Base-by-base conservation (phyloP, 139 green algal genomes). In the Dunaliella sp. region DNA sequence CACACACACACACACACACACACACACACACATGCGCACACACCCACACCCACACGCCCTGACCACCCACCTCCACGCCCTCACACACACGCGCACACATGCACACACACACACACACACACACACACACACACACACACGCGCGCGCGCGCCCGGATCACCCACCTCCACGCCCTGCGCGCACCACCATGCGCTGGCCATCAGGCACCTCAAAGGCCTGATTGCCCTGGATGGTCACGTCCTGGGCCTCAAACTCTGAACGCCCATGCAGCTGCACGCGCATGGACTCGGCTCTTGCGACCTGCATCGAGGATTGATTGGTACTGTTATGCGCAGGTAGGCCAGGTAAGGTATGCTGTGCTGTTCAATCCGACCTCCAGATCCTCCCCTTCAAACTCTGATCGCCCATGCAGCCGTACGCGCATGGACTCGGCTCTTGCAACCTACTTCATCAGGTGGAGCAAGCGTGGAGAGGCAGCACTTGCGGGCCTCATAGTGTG, bases 381-480 rank as follows among this genome's bases (percentile, higher is more conserved):
- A 85, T 93, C 92, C 28, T 87, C 85, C 0, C 96, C 96, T 81
- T 98, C 95, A 90, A 99, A 98, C 92, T 99, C 97, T 26, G 95
- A 93, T n/a, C 88, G 88, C 0, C 97, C 96, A 31, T 93, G 90
- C 84, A 99, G 91, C n/a, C 93, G 33, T 26, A 99, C 90, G 34
- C 80, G 83, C 34, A 88, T 93, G 2, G 85, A 84, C 91, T 98
- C 94, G 3, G 87, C 75, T 0, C 97, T 85, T 21, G 82, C 38
- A 35, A 98, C 89, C 84, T 88, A 85, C 7, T n/a, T n/a, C n/a
- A n/a, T n/a, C n/a, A n/a, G n/a, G n/a, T n/a, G n/a, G n/a, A n/a
- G n/a, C n/a, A n/a, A n/a, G n/a, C n/a, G n/a, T n/a, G n/a, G n/a
- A n/a, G n/a, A n/a, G n/a, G n/a, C n/a, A n/a, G n/a, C n/a, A n/a